phyloP scores from a whole-genome alignment of 495 filamentous ascomycete species.

The Acidiella bohemica region DNA sequence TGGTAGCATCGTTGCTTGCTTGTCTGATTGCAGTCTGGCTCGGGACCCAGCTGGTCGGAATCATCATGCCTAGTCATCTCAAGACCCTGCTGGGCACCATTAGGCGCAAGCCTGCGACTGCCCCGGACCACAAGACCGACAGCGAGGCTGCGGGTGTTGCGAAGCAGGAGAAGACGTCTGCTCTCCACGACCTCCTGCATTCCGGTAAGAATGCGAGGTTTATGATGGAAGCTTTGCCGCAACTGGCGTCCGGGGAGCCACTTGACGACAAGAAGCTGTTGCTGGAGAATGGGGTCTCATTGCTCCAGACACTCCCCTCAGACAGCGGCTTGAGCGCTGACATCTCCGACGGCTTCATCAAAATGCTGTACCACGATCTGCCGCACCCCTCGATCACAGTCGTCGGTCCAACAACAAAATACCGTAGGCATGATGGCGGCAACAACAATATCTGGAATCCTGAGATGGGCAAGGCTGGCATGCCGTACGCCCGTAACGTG shows the following conservation, averaged over 20 bases:
- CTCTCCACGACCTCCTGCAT: conserved; percentile 25
- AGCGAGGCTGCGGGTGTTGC: conserved; percentile 13
- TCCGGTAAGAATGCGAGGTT: conserved; percentile 24
- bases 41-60: background rate
- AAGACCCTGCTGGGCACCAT: conserved; percentile 25
- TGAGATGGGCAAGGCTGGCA: conserved; percentile 36
- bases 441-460: conserved; percentile 30
- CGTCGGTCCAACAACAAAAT: conserved; percentile 22
- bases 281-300: conserved; percentile 29
- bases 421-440: conserved; percentile 30
- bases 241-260: conserved; percentile 27
- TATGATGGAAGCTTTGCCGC: conserved; percentile 22
- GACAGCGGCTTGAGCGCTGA: conserved; percentile 24
- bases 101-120: conserved; percentile 22
- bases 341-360: conserved; percentile 25
- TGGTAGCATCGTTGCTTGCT: too few species aligned
- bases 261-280: conserved; percentile 29
- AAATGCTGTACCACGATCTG: conserved; percentile 24
- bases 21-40: background rate
- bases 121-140: conserved; percentile 28
- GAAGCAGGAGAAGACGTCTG: conserved; percentile 19
- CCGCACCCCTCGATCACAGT: conserved; percentile 21
- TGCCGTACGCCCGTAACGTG: conserved; percentile 23
- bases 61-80: conserved; percentile 7
- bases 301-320: conserved; percentile 27